Percentiles rank a stretch among this genome's conserved stretches.
Conservation (phyloP, 306 rosid species). For the Spatholobus suberectus region DNA sequence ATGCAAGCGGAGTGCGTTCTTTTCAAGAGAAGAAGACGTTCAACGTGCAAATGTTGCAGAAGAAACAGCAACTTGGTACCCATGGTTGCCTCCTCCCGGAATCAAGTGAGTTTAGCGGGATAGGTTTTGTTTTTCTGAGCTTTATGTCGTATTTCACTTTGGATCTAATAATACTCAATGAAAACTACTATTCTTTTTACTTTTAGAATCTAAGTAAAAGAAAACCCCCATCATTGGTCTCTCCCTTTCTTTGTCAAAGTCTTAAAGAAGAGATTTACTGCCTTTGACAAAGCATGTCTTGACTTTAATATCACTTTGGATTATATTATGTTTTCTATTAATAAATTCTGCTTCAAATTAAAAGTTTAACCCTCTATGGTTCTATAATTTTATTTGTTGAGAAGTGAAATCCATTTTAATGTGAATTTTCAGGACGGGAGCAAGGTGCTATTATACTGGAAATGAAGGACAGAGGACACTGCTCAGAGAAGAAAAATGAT, state of each 20-base stretch:
- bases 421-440: conserved; percentile 56
- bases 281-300: conserved; percentile 29
- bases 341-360: background rate
- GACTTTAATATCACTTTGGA: background rate
- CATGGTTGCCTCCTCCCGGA: conserved; percentile 49
- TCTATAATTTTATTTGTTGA: conserved; percentile 1
- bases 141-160: conserved; percentile 39
- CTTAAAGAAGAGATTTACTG: conserved; percentile 21
- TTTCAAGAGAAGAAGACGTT: conserved; percentile 53
- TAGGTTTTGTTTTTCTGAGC: conserved; percentile 10
- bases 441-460: conserved; percentile 71
- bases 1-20: conserved; percentile 50
- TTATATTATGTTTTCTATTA: conserved; percentile 24
- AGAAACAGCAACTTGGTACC: conserved; percentile 28
- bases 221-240: conserved; percentile 31
- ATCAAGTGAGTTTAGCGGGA: conserved; percentile 53
- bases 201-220: conserved; percentile 43
- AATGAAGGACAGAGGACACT: conserved; percentile 70
- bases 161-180: conserved; percentile 45
- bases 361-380: background rate
- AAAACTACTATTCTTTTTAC: conserved; percentile 40
- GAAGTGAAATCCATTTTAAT: conserved; percentile 20
- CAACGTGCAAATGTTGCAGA: conserved; percentile 44
- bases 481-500: conserved; percentile 55
- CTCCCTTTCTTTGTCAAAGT: conserved; percentile 8